A percentile compares a stretch with the other conserved stretches of the same genome.
Conservation (phyloP, 2,329 filamentous ascomycete species). For the Myriosclerotinia scirpicola region DNA sequence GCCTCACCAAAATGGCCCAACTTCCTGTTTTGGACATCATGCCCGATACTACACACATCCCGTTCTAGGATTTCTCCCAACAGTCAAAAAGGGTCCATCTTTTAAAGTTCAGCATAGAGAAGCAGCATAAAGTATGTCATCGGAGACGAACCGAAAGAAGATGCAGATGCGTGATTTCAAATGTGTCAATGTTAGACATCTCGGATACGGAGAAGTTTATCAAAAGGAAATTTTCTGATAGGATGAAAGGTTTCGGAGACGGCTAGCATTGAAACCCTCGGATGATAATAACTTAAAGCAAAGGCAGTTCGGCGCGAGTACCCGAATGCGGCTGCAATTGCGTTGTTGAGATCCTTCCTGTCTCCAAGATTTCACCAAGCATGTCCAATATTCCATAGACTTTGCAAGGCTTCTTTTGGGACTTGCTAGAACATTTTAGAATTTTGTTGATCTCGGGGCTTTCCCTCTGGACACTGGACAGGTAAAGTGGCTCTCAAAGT, state of each 20-base stretch:
- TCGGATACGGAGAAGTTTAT: background rate
- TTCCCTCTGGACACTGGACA: background rate
- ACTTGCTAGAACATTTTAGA: background rate
- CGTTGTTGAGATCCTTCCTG: background rate
- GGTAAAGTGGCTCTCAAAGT: conserved; percentile 1
- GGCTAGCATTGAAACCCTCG: background rate
- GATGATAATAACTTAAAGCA: background rate
- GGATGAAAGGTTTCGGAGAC: background rate
- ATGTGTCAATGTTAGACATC: background rate
- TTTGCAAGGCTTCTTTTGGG: background rate
- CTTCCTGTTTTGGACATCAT: conserved; percentile 15
- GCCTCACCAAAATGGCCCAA: conserved; percentile 10
- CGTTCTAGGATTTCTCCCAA: conserved; percentile 15
- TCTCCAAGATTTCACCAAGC: background rate
- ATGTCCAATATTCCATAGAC: background rate
- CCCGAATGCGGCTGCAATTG: conserved; percentile 10
- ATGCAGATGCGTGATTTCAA: conserved; percentile 12
- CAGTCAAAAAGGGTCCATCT: background rate
- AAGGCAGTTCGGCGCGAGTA: conserved; percentile 16
- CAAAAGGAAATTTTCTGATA: background rate
- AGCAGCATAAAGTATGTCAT: conserved; percentile 13
- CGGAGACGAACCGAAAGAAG: conserved; percentile 21
- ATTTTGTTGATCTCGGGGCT: conserved; percentile 12
- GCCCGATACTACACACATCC: background rate
- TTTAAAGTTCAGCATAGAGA: background rate